phyloP scores from a whole-genome alignment of 2,329 filamentous ascomycete species.

The Plectosphaerella plurivora region DNA sequence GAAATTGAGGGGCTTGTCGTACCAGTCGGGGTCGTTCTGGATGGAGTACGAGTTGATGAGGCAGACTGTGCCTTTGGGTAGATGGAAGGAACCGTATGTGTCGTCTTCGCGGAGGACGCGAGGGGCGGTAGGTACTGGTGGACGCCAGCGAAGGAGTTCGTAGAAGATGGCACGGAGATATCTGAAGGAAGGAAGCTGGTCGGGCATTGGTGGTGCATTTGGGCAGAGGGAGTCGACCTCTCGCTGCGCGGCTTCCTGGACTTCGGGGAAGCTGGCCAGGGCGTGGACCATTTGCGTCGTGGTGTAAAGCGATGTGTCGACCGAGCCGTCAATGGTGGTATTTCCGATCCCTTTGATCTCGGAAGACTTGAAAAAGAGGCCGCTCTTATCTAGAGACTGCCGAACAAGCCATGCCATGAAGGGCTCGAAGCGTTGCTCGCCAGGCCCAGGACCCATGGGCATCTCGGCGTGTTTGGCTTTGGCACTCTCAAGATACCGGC shows the following conservation, averaged over 20 bases:
- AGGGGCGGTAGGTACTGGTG: constrained; percentile 38
- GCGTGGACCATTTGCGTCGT: constrained; percentile 10
- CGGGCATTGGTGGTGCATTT: constrained; percentile 22
- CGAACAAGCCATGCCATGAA: constrained; percentile 36
- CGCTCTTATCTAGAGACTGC: constrained; percentile 24
- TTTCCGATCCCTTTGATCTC: constrained; percentile 4
- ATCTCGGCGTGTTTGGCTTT: constrained; percentile 20
- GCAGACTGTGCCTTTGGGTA: constrained; percentile 42
- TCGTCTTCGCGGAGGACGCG: constrained; percentile 45
- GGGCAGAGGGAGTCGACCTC: constrained; percentile 20
- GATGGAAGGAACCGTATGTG: constrained; percentile 40
- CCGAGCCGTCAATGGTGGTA: constrained; percentile 3
- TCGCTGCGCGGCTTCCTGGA: constrained; percentile 16
- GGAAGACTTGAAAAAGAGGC: background rate
- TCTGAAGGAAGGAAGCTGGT: constrained; percentile 11
- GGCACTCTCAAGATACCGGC: constrained; percentile 28
- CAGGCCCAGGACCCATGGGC: constrained; percentile 11
- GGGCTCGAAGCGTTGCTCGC: constrained; percentile 32
- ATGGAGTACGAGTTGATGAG: constrained; percentile 26
- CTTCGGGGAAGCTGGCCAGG: constrained; percentile 16
- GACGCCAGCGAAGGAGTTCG: constrained; percentile 28
- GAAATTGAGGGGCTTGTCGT: constrained; percentile 18
- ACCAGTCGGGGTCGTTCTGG: constrained; percentile 17
- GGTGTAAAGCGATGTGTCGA: constrained; percentile 2
- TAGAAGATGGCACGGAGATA: constrained; percentile 18